phyloP scores from a whole-genome alignment of 768 basidiomycete species.

The Lactarius deliciosus region DNA sequence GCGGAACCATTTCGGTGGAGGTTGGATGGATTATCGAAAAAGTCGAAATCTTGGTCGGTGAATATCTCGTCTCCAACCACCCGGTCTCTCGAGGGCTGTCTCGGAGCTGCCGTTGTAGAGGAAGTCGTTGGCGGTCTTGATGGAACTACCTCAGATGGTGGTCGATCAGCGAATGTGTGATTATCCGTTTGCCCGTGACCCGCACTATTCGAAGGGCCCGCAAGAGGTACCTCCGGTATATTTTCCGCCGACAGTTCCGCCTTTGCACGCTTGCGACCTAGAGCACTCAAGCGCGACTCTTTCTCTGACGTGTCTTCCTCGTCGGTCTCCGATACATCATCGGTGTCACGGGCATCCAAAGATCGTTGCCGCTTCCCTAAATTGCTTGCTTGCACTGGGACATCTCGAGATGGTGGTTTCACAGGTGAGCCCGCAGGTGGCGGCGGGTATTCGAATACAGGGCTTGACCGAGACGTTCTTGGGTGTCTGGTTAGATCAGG shows the following conservation, averaged over 20 bases:
- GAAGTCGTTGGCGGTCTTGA: conserved; percentile 8
- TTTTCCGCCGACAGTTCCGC: conserved; percentile 31
- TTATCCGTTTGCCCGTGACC: conserved; percentile 1
- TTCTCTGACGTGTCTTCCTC: conserved; percentile 40
- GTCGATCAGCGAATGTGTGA: background rate
- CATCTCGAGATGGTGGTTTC: conserved; percentile 34
- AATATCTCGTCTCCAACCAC: conserved; percentile 27
- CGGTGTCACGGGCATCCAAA: conserved; percentile 44
- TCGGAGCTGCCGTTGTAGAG: background rate
- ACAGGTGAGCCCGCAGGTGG: conserved; percentile 27
- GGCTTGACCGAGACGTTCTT: conserved; percentile 19
- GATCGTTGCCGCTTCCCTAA: conserved; percentile 71
- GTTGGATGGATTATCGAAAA: conserved; percentile 28
- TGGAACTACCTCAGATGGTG: background rate
- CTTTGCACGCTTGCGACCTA: conserved; percentile 54
- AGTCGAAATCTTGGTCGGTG: conserved; percentile 31
- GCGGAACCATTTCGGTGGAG: conserved; percentile 20
- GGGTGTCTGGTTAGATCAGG: conserved; percentile 13
- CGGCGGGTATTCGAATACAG: conserved; percentile 29
- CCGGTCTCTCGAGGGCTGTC: conserved; percentile 9
- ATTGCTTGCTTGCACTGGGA: conserved; percentile 42
- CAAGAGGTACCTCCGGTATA: conserved; percentile 23
- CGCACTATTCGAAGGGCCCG: conserved; percentile 19
- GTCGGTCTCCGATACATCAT: conserved; percentile 45
- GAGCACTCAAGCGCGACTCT: conserved; percentile 41